These are phyloP conservation scores for Suillus subalutaceus DNA, from an alignment of 768 basidiomycete genomes.

Conservation along the genomic window DNA sequence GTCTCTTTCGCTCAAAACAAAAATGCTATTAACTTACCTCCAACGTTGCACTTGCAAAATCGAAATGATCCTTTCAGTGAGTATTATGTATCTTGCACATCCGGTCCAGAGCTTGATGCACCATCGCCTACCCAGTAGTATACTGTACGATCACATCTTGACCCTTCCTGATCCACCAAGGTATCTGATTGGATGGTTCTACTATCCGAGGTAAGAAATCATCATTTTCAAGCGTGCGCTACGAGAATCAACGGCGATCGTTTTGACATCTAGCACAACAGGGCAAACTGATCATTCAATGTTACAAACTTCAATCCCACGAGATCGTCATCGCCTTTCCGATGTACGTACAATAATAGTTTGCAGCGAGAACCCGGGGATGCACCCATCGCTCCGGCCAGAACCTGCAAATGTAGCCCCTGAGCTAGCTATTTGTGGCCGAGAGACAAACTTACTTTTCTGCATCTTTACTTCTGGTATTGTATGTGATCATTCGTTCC, in stretches of 20 bases:
- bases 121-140: neutral
- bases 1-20: neutral
- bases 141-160: neutral
- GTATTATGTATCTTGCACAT: neutral
- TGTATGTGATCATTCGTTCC: neutral
- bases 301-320: neutral
- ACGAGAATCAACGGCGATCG: neutral
- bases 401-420: neutral
- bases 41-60: neutral
- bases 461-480: neutral
- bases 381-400: neutral
- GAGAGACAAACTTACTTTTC: neutral
- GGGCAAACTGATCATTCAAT: no score
- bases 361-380: neutral
- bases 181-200: neutral
- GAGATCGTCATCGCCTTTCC: neutral
- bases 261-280: neutral
- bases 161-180: neutral
- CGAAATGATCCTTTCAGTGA: neutral
- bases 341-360: neutral
- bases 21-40: neutral
- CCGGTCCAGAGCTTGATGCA: neutral
- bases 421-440: neutral
- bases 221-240: neutral
- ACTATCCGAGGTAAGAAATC: neutral